Percentiles rank a stretch among this genome's conserved stretches.
Conservation (phyloP, 192 early-diverging fungal species). For the Coemansia pectinata region DNA sequence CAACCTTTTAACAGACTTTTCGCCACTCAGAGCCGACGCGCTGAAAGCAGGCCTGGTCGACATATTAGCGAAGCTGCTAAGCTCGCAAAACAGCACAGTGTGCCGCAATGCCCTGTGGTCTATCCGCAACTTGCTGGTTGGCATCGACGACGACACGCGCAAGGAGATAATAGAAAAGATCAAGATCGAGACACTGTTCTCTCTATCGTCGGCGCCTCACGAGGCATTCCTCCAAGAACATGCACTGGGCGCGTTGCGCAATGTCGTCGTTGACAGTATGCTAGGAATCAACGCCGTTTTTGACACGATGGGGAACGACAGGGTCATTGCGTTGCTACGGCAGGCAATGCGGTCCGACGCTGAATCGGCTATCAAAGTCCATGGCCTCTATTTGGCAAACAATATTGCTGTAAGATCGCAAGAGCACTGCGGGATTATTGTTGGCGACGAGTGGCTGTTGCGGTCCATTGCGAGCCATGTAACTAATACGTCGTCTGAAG, state of each 20-base stretch:
- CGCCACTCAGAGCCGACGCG: conserved; percentile 40
- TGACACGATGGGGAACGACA: conserved; percentile 18
- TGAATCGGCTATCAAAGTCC: conserved; percentile 22
- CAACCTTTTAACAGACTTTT: conserved; percentile 46
- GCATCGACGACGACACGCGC: conserved; percentile 36
- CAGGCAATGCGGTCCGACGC: conserved; percentile 11
- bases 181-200: conserved; percentile 21
- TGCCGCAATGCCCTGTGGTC: conserved; percentile 51
- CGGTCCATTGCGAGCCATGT: conserved; percentile 18
- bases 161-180: conserved; percentile 27
- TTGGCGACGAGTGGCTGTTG: conserved; percentile 20
- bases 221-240: conserved; percentile 38
- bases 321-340: conserved; percentile 22
- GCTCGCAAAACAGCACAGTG: conserved; percentile 11
- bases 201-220: conserved; percentile 13
- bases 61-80: conserved; percentile 25
- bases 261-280: conserved; percentile 33
- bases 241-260: conserved; percentile 38
- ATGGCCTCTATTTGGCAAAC: conserved; percentile 47
- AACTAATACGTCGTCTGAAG: conserved; percentile 20
- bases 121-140: conserved; percentile 38
- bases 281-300: conserved; percentile 25
- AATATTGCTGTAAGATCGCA: conserved; percentile 38
- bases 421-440: conserved; percentile 21
- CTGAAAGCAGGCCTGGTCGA: conserved; percentile 39